These are phyloP conservation scores for Brassica rapa DNA, from an alignment of 345 rosid genomes.

Conservation along the genomic window DNA sequence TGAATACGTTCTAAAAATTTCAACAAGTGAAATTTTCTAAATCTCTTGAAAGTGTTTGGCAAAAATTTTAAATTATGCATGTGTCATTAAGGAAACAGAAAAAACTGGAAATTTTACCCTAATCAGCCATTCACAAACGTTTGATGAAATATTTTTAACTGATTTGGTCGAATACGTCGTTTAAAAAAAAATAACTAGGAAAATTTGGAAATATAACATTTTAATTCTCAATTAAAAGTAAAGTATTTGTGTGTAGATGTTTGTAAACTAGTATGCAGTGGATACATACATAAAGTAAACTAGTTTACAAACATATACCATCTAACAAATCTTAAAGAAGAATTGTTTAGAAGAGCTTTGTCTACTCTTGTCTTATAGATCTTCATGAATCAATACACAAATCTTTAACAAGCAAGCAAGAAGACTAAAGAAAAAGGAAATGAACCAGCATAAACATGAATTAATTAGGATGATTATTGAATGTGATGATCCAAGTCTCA, in stretches of 20 bases:
- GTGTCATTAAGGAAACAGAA: no score
- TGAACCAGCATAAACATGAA: slow-evolving; percentile 13
- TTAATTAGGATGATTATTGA: slow-evolving; percentile 3
- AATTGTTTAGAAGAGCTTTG: neutral
- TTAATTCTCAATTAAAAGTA: neutral
- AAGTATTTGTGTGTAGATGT: neutral
- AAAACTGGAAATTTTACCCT: no score
- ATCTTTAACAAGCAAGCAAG: slow-evolving; percentile 7
- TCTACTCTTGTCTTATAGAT: neutral
- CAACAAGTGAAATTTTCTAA: no score
- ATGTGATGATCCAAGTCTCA: slow-evolving; percentile 37
- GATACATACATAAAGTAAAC: neutral
- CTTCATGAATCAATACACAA: slow-evolving; percentile 17
- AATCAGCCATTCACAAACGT: no score
- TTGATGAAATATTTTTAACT: no score
- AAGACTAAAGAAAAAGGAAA: neutral
- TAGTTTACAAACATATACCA: neutral
- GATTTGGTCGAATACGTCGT: no score
- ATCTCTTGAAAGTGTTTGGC: no score
- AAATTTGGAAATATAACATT: neutral
- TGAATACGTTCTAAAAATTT: no score
- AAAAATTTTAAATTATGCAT: no score
- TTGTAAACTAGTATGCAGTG: neutral
- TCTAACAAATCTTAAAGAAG: neutral
- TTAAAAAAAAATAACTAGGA: no score